Percentiles rank a stretch among this genome's conserved stretches.
phyloP scores from a whole-genome alignment of 2,329 filamentous ascomycete species.

The Alternaria solani region DNA sequence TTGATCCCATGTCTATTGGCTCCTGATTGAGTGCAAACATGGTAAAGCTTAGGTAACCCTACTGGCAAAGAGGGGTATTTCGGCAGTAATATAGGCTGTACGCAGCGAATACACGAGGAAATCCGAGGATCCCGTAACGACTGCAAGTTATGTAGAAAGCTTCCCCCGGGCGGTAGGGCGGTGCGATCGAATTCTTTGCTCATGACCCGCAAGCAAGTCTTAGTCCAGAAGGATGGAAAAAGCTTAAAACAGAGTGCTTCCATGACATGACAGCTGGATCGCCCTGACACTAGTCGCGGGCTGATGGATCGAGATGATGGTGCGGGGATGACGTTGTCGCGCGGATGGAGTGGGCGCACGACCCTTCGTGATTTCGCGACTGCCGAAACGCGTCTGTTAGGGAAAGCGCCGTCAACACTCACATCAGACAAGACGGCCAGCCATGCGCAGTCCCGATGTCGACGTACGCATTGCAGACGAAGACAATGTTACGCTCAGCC shows the following conservation, averaged over 20 bases:
- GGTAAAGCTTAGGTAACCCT: neutral
- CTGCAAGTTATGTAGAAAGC: neutral
- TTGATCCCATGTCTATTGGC: neutral
- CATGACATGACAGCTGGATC: neutral
- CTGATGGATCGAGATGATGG: conserved; percentile 6
- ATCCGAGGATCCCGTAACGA: neutral
- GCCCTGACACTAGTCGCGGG: neutral
- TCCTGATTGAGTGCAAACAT: neutral
- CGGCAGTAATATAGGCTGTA: neutral
- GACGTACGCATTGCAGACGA: conserved; percentile 40
- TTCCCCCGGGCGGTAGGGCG: neutral
- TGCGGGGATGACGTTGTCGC: conserved; percentile 19
- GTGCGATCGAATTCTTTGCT: neutral
- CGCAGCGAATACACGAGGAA: neutral
- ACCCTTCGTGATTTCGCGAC: conserved; percentile 27
- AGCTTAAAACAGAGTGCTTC: neutral
- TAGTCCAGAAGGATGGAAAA: neutral
- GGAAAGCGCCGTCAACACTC: conserved; percentile 20
- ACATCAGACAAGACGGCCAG: conserved; percentile 16
- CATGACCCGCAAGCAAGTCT: neutral
- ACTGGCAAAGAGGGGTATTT: neutral
- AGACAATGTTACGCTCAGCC: conserved; percentile 38
- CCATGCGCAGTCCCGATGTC: conserved; percentile 42
- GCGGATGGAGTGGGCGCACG: conserved; percentile 19
- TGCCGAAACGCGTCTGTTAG: conserved; percentile 29